Evolutionary conservation across 768 basidiomycete species (phyloP).

Genomic region (Serendipita sp.): DNA sequence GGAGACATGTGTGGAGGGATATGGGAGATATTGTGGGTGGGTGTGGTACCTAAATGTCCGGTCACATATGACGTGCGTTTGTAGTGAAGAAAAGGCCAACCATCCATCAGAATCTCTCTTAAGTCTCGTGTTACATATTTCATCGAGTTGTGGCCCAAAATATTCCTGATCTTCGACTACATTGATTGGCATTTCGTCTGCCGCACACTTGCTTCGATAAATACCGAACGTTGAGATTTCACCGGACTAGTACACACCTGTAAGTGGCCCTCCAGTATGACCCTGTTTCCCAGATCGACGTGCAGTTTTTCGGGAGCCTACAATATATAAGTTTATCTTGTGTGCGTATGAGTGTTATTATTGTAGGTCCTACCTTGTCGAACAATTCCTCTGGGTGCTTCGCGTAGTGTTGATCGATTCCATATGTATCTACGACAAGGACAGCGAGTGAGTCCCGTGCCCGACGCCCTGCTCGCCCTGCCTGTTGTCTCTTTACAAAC

Average conservation of each 20-base stretch:
- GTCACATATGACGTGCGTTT: background rate
- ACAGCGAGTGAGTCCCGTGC: constrained; percentile 64
- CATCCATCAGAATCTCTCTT: constrained; percentile 65
- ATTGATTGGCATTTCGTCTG: constrained; percentile 67
- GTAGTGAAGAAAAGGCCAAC: constrained; percentile 23
- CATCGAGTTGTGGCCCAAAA: constrained; percentile 48
- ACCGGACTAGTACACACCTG: constrained; percentile 23
- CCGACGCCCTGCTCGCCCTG: constrained; percentile 71
- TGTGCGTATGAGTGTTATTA: background rate
- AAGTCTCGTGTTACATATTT: constrained; percentile 46
- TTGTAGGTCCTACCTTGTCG: constrained; percentile 22
- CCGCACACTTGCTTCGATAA: constrained; percentile 37
- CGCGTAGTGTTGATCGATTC: constrained; percentile 62
- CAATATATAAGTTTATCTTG: background rate
- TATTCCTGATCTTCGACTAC: constrained; percentile 41
- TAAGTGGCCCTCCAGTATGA: constrained; percentile 68
- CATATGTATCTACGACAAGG: constrained; percentile 49
- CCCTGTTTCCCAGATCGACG: constrained; percentile 55
- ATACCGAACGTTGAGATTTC: background rate
- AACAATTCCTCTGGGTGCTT: constrained; percentile 56
- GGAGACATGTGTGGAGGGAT: constrained; percentile 53
- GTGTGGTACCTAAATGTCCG: constrained; percentile 51
- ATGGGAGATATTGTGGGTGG: constrained; percentile 62
- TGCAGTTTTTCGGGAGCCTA: constrained; percentile 40
- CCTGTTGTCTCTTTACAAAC: constrained; percentile 61